These are phyloP conservation scores for Conoideocrella luteorostrata DNA, from an alignment of 2,329 filamentous ascomycete species.

Conservation along the genomic window DNA sequence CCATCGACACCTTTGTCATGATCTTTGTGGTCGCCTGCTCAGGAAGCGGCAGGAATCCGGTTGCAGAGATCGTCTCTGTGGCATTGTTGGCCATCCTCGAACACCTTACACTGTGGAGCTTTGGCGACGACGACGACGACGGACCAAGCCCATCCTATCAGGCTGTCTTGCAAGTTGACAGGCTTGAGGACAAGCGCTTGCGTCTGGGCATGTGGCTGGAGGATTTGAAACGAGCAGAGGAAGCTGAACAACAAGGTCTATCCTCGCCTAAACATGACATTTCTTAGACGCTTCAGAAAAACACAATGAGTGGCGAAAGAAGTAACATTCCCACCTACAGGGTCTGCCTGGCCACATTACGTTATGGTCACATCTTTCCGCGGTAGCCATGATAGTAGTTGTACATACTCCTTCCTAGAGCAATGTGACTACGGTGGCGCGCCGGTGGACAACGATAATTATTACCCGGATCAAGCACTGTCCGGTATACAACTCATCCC, in stretches of 20 bases:
- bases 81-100: conserved; percentile 25
- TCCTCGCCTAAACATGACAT: background rate
- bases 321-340: background rate
- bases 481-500: no score
- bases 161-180: conserved; percentile 6
- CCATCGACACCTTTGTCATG: conserved; percentile 26
- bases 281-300: background rate
- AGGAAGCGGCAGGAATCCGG: conserved; percentile 21
- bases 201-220: conserved; percentile 26
- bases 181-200: conserved; percentile 21
- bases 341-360: background rate
- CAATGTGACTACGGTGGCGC: no score
- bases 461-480: no score
- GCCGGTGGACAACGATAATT: no score
- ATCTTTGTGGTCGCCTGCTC: conserved; percentile 28
- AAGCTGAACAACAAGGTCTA: background rate
- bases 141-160: conserved; percentile 8
- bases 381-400: no score
- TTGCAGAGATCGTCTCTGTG: conserved; percentile 21
- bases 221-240: conserved; percentile 16
- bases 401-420: no score
- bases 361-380: no score
- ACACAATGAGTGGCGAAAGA: no score
- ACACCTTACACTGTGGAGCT: conserved; percentile 27
- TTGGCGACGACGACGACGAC: conserved; percentile 21